A percentile compares a stretch with the other conserved stretches of the same genome.
phyloP scores from a whole-genome alignment of 2,329 filamentous ascomycete species.

The Arthrobotrys iridis region DNA sequence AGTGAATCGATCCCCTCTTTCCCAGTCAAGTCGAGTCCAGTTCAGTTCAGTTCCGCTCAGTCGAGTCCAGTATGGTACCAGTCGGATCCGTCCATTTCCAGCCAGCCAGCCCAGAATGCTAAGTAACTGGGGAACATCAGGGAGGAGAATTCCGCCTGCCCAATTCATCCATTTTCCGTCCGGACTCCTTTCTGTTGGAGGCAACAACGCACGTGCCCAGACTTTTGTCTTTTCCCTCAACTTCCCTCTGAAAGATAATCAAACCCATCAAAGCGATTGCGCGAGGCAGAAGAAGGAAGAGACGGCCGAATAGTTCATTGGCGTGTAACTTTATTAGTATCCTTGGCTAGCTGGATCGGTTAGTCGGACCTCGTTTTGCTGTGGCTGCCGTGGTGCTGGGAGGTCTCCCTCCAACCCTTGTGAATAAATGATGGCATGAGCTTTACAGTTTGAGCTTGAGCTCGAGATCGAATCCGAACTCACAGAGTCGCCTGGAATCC shows the following conservation, averaged over 20 bases:
- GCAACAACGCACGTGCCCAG: slow-evolving; percentile 52
- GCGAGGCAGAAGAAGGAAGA: slow-evolving; percentile 27
- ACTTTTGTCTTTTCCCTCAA: slow-evolving; percentile 25
- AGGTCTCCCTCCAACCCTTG: neutral
- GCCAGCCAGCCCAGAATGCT: slow-evolving; percentile 32
- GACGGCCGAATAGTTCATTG: slow-evolving; percentile 3
- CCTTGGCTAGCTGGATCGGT: slow-evolving; percentile 49
- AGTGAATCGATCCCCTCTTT: slow-evolving; percentile 45
- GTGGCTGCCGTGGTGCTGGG: slow-evolving; percentile 23
- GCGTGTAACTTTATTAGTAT: slow-evolving; percentile 20
- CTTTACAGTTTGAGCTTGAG: neutral
- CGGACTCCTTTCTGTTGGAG: slow-evolving; percentile 53
- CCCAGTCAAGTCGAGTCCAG: neutral
- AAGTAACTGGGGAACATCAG: slow-evolving; percentile 32
- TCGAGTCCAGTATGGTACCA: neutral
- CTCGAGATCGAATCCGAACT: neutral
- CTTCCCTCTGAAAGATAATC: slow-evolving; percentile 23
- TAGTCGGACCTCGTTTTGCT: slow-evolving; percentile 49
- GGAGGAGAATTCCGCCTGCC: slow-evolving; percentile 52
- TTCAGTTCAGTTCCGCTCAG: neutral
- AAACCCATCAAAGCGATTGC: slow-evolving; percentile 51
- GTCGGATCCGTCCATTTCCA: slow-evolving; percentile 4
- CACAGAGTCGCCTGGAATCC: neutral
- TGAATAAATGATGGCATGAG: too few relatives aligned
- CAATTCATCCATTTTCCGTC: slow-evolving; percentile 54